Evolutionary conservation across 2,329 filamentous ascomycete species (phyloP), one percentile per base, ranked within the genome.

Genomic region (Penicillium sp.): DNA sequence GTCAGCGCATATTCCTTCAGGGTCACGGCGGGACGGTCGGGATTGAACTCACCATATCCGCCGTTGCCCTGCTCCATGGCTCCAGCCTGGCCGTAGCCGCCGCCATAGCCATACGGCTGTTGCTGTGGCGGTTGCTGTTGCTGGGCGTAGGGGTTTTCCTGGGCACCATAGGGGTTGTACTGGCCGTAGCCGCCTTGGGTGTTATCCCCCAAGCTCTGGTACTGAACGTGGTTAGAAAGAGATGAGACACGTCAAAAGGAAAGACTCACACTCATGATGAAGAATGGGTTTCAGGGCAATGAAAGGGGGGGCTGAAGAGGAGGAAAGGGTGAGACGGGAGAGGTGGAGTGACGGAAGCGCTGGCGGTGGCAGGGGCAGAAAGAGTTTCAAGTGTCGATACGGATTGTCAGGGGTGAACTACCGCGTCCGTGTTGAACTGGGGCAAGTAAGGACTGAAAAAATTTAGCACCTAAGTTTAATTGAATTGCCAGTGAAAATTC

Each of bases 101-200:
- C 58, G 9, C 61, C 61, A 41, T 63, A 63, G 13, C 61, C 61
- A 46, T 63, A 62, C 51, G 50, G 30, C 41, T 57, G 55, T 46
- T 58, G 53, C 55, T 61, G 46, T 57, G 60, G 42, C 65, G 61
- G 33, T 31, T 57, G 55, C 44, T 58, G 53, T 47, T 71, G 66
- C 51, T 66, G 58, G 27, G 60, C 66, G 54, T 66, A 63, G 31
- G 61, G 63, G 55, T 69, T 68, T 53, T 68, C 62, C 53, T 64
- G 58, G 48, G 69, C 68, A 63, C 64, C 67, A 51, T 82, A 83
- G 44, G 81, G 81, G 67, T 82, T 81, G 66, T 78, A 81, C 57
- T 80, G 76, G 66, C 76, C 78, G 65, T 81, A 81, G 64, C 76
- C 74, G 27, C 66, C 66, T 49, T 68, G 61, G 48, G 58, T 62